Evolutionary conservation across 805 yeast species (phyloP).

Genomic region (Wickerhamomyces canadensis): DNA sequence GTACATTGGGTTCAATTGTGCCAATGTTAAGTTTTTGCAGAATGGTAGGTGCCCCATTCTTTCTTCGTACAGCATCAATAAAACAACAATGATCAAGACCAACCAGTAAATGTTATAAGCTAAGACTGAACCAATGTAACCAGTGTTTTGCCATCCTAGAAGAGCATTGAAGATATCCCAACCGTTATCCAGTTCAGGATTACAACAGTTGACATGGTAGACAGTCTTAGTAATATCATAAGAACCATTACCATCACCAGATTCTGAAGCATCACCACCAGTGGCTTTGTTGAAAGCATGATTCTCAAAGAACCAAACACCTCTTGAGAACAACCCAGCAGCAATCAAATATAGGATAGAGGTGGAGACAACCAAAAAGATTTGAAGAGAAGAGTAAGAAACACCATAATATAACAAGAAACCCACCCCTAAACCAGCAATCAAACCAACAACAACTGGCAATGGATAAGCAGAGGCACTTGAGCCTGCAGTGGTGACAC

Average conservation of each 20-base stretch:
- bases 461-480: conserved; percentile 80
- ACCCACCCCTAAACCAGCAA: conserved; percentile 76
- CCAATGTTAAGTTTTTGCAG: conserved; percentile 40
- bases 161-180: conserved; percentile 96
- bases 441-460: conserved; percentile 84
- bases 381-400: conserved; percentile 73
- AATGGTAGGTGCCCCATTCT: conserved; percentile 77
- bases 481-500: conserved; percentile 49
- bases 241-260: conserved; percentile 93
- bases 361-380: conserved; percentile 83
- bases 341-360: conserved; percentile 83
- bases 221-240: conserved; percentile 75
- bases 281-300: conserved; percentile 56
- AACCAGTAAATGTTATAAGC: conserved; percentile 91
- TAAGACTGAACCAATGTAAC: conserved; percentile 87
- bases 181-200: conserved; percentile 86
- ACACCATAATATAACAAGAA: conserved; percentile 73
- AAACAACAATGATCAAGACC: conserved; percentile 46
- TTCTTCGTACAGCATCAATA: conserved; percentile 77
- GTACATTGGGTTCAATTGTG: conserved; percentile 66
- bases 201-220: conserved; percentile 98
- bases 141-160: conserved; percentile 96
- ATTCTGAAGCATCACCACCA: conserved; percentile 95
- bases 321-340: conserved; percentile 91
- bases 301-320: conserved; percentile 83